Base-by-base conservation (phyloP, 164 flowering plant genomes). In the Umbellularia californica region DNA sequence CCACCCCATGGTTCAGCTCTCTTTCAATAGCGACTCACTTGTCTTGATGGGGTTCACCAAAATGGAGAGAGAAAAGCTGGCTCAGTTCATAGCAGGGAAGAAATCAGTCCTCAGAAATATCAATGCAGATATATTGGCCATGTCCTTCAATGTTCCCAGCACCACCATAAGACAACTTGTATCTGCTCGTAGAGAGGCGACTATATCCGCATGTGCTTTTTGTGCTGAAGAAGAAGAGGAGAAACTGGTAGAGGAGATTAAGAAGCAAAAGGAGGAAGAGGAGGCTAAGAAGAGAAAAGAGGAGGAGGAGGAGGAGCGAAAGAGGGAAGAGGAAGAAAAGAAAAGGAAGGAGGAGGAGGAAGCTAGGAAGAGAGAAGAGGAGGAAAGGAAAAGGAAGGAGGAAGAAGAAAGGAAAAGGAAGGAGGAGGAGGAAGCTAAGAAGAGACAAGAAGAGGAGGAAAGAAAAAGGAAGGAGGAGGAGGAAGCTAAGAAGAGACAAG, bases 21-120 rank as follows among this genome's bases (percentile, higher is more conserved):
- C 98, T 0, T 95, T 84, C 78, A 87, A 85, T 80, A 87, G 93
- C 69, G 96, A 80, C 23, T 81, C 93, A 1, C 77, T 95, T 65
- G 88, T 88, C 20, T 89, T 93, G 81, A 75, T 93, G 89, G 99
- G 98, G 24, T 93, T 93, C 79, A 95, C 85, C 77, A 92, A 93
- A 19, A 69, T 85, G 50, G 74, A 82, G 10, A 82, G 47, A 83
- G 81, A 58, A n/a, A 95, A 90, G 70, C 72, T 87, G 78, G 95
- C 97, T 63, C 98, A 92, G 75, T 93, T 86, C 76, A 47, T 93
- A 28, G 91, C 86, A 0, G 99, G 99, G 33, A 83, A 83, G 77
- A 75, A 82, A 2, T 92, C 99, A 1, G 88, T 92, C 30, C 77
- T 95, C 2, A 83, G 72, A 14, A 68, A 76, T 2, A 67, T 95